Evolutionary conservation across 1,284 basidiomycete species (phyloP), one percentile per base, ranked within the genome.

Genomic region (Marasmius fiardii): DNA sequence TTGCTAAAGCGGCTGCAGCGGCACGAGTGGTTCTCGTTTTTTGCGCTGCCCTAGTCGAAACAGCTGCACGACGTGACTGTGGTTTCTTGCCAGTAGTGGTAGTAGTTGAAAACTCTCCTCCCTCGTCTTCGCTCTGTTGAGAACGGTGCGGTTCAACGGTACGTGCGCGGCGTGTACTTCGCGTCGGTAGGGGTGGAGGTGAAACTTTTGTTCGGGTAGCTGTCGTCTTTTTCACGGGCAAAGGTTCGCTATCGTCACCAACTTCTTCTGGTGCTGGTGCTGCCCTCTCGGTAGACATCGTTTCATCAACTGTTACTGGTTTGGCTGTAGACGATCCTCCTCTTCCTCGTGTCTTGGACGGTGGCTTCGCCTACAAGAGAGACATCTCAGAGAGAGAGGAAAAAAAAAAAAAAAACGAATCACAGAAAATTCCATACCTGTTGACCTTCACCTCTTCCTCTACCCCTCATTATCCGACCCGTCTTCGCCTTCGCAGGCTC

Each of bases 391-490:
- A 31, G 28, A 4, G 28, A 31, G 28, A 4, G 28, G 28, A 10
- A 31, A 10, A 31, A 10, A 31, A 10, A 4, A 10, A 31, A 10
- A 31, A 10, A 4, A 31, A 31, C 10, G 4, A 31, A 10, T 4
- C 28, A 31, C 4, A 4, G 10, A 31, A 10, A 31, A 31, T 10
- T 10, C 10, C 28, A 31, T 31, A 31, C 28, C 41, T 54, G 45
- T 37, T 48, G 33, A 33, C 11, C 52, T 26, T 43, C 54, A n/a
- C 52, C 16, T 24, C 20, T 43, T 43, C n/a, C 34, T 33, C 44
- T 23, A 18, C 37, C 44, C 51, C 43, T 50, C 52, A 5, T 43
- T 24, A 28, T 43, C 48, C 24, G 56, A 44, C 20, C 57, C 58
- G 31, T 52, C 44, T 21, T 56, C 54, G 28, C 16, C 7, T 28